Conservation (phyloP, 257 asterid species). For the Lavandula angustifolia region DNA sequence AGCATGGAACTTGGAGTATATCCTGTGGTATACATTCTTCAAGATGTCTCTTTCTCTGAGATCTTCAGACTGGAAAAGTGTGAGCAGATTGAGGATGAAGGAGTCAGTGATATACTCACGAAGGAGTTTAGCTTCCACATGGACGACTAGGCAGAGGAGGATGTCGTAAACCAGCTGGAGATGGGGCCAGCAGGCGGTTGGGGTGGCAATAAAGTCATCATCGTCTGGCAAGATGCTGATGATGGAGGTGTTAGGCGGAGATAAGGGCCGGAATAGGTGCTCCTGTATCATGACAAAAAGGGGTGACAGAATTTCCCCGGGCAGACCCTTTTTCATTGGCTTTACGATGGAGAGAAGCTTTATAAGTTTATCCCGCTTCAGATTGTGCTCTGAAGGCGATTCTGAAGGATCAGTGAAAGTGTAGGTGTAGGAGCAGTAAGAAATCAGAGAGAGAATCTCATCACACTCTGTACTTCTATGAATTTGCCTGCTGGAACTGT, state of each 20-base stretch:
- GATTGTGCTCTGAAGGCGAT: conserved; percentile 56
- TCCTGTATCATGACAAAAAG: conserved; percentile 58
- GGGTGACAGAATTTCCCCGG: conserved; percentile 42
- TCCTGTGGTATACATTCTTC: conserved; percentile 63
- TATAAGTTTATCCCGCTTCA: conserved; percentile 61
- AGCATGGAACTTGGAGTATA: conserved; percentile 57
- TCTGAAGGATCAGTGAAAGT: conserved; percentile 65
- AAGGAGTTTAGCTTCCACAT: conserved; percentile 41
- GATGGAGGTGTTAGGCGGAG: conserved; percentile 44
- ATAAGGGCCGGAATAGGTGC: conserved; percentile 71
- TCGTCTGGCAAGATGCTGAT: conserved; percentile 56
- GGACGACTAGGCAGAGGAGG: conserved; percentile 47
- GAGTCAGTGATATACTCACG: conserved; percentile 39
- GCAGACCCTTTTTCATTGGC: conserved; percentile 37
- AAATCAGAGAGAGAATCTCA: conserved; percentile 46
- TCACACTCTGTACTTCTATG: conserved; percentile 38
- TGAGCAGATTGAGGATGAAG: conserved; percentile 57
- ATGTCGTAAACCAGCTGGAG: conserved; percentile 70
- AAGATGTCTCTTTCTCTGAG: conserved; percentile 68
- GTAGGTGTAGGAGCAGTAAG: conserved; percentile 53
- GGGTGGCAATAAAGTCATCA: conserved; percentile 52
- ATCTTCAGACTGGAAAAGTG: conserved; percentile 72
- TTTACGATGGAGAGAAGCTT: conserved; percentile 51
- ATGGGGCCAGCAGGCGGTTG: conserved; percentile 67
- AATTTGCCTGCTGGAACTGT: conserved; percentile 33